Conservation (phyloP, 768 basidiomycete species). For the Kwoniella pini region DNA sequence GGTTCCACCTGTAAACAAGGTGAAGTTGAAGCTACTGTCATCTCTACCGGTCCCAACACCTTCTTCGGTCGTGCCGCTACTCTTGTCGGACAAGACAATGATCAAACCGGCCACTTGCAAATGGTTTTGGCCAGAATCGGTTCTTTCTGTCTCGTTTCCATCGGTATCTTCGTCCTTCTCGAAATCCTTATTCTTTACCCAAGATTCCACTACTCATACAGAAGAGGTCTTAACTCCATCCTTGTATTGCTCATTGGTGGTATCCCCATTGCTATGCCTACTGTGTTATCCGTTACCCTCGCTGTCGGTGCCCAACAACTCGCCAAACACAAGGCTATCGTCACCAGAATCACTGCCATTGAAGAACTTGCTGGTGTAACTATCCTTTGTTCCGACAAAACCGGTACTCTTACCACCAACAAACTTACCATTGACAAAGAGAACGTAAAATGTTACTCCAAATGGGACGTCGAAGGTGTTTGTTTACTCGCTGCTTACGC, state of each 20-base stretch:
- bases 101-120: conserved; percentile 96
- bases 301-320: conserved; percentile 98
- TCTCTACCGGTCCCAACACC: conserved; percentile 90
- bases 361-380: conserved; percentile 98
- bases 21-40: conserved; percentile 97
- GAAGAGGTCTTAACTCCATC: conserved; percentile 94
- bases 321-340: conserved; percentile 98
- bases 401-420: conserved; percentile 97
- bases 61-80: conserved; percentile 99
- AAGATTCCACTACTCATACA: conserved; percentile 84
- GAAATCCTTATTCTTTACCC: conserved; percentile 94
- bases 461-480: conserved; percentile 84
- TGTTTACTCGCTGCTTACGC: conserved; percentile 93
- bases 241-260: conserved; percentile 98
- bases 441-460: conserved; percentile 86
- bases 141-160: conserved; percentile 93
- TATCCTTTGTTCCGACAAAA: conserved; percentile 98
- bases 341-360: conserved; percentile 98
- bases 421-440: conserved; percentile 95
- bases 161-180: conserved; percentile 91
- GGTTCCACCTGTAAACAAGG: conserved; percentile 99
- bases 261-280: conserved; percentile 99
- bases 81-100: conserved; percentile 95
- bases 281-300: conserved; percentile 94
- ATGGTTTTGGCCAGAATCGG: conserved; percentile 98